Base-by-base conservation (phyloP, 73 alveolate species). In the Stentor roeselii region DNA sequence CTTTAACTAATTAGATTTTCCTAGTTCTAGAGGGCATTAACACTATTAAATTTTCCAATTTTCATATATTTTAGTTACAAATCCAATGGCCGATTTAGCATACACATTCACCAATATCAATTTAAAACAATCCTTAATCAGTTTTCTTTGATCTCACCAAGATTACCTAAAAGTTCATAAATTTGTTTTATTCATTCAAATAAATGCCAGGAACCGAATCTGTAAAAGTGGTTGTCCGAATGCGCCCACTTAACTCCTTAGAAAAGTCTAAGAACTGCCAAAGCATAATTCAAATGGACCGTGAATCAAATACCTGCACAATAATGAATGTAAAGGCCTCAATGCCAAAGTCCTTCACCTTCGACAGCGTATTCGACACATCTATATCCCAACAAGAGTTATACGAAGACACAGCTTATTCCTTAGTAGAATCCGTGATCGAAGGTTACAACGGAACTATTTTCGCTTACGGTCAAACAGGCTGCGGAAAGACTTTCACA, bases 361-460 rank as follows among this genome's bases (percentile, higher is more conserved):
- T 88, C 84, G 98, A 94, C 82, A 88, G 85, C 38, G 97, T 94
- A 0, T 94, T 83, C 77, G 96, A 90, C 3, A 86, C 80, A 87
- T 95, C 92, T 32, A 75, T 94, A 0, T 59, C 94, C 59, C 94
- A 94, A 78, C 90, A 86, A 61, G 85, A 75, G 60, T 89, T 93
- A 39, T 93, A 88, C 60, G 91, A 93, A 60, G 95, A 92, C 86
- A 76, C 92, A 35, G 98, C 93, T 3, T 90, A 88, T 74, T 88
- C 96, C 39, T 82, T 93, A 21, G 92, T 93, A 3, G 92, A 92
- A 75, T 83, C 88, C 60, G 92, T 91, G 60, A 76, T 93, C 31
- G 94, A 93, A 75, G 98, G 98, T 31, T 93, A 93, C 78, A 93
- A 93, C 84, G 95, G 97, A 6, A 94, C 98, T 27, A 94, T 94